Evolutionary conservation across 345 rosid species (phyloP).

Genomic region (Punica granatum): DNA sequence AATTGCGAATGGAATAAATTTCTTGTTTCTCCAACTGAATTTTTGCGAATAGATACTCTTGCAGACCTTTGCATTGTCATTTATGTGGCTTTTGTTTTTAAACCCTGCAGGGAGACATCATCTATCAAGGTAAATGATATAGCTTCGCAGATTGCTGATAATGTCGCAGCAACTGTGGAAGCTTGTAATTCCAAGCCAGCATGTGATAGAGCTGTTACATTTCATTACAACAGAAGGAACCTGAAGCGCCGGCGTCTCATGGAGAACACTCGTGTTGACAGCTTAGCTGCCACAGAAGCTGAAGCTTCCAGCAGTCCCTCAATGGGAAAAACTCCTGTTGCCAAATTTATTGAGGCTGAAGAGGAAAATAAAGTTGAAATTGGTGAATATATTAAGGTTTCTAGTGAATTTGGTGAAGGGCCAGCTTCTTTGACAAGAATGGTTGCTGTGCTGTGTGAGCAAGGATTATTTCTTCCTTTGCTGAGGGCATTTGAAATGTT

Average conservation of each 20-base stretch:
- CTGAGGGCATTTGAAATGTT: slow-evolving; percentile 96
- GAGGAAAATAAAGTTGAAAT: slow-evolving; percentile 40
- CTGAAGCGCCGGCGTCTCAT: slow-evolving; percentile 83
- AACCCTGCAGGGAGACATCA: slow-evolving; percentile 75
- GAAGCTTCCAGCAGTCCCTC: slow-evolving; percentile 26
- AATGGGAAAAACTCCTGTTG: slow-evolving; percentile 19
- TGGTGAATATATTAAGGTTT: slow-evolving; percentile 28
- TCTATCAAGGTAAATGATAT: slow-evolving; percentile 91
- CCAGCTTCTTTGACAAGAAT: slow-evolving; percentile 65
- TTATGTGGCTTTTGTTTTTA: not conserved
- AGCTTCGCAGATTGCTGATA: slow-evolving; percentile 77
- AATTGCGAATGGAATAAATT: not conserved
- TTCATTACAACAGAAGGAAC: slow-evolving; percentile 78
- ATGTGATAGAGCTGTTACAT: slow-evolving; percentile 43
- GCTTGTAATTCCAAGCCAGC: slow-evolving; percentile 61
- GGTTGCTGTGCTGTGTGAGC: slow-evolving; percentile 98
- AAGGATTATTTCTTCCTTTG: slow-evolving; percentile 79
- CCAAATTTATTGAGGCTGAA: slow-evolving; percentile 30
- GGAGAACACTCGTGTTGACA: slow-evolving; percentile 39
- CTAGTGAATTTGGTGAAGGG: slow-evolving; percentile 51
- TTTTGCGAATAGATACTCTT: slow-evolving; percentile 7
- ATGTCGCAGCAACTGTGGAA: slow-evolving; percentile 77
- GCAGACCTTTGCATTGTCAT: not conserved
- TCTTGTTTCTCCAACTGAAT: not conserved
- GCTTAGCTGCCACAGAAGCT: slow-evolving; percentile 23